Percentiles rank a stretch among this genome's conserved stretches.
Evolutionary conservation across 1,284 basidiomycete species (phyloP).

Genomic region (Cryptococcus sp.): DNA sequence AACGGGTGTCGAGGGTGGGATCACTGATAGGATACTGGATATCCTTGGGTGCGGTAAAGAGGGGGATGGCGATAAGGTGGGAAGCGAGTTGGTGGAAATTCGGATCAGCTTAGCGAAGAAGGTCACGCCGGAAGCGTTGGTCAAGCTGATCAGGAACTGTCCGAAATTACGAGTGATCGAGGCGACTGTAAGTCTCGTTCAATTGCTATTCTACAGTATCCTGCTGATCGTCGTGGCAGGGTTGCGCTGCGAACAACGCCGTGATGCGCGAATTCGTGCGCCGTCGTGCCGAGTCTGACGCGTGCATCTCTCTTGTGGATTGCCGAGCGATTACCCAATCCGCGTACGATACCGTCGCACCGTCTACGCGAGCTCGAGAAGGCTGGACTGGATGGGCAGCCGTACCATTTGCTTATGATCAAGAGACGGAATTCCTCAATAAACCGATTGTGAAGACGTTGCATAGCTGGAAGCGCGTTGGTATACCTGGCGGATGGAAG

Average conservation of each 20-base stretch:
- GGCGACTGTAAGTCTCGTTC: slow-evolving; percentile 58
- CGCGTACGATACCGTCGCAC: slow-evolving; percentile 58
- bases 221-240: slow-evolving; percentile 38
- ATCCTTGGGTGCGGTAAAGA: slow-evolving; percentile 58
- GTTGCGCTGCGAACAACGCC: slow-evolving; percentile 66
- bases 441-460: slow-evolving; percentile 77
- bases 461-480: slow-evolving; percentile 81
- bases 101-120: slow-evolving; percentile 67
- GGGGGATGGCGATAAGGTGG: slow-evolving; percentile 35
- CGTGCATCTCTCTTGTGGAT: slow-evolving; percentile 65
- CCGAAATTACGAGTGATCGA: slow-evolving; percentile 66
- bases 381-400: slow-evolving; percentile 73
- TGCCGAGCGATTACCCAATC: slow-evolving; percentile 69
- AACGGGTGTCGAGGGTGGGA: slow-evolving; percentile 59
- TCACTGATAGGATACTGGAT: slow-evolving; percentile 70
- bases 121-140: slow-evolving; percentile 65
- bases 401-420: slow-evolving; percentile 40
- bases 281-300: slow-evolving; percentile 54
- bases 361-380: slow-evolving; percentile 63
- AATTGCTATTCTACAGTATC: background rate
- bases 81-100: slow-evolving; percentile 70
- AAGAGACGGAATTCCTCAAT: slow-evolving; percentile 50
- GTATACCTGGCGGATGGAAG: slow-evolving; percentile 47
- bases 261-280: slow-evolving; percentile 70
- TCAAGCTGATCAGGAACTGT: slow-evolving; percentile 66